Base-by-base conservation (phyloP, 2,329 filamentous ascomycete genomes). In the Curvularia hawaiiensis region DNA sequence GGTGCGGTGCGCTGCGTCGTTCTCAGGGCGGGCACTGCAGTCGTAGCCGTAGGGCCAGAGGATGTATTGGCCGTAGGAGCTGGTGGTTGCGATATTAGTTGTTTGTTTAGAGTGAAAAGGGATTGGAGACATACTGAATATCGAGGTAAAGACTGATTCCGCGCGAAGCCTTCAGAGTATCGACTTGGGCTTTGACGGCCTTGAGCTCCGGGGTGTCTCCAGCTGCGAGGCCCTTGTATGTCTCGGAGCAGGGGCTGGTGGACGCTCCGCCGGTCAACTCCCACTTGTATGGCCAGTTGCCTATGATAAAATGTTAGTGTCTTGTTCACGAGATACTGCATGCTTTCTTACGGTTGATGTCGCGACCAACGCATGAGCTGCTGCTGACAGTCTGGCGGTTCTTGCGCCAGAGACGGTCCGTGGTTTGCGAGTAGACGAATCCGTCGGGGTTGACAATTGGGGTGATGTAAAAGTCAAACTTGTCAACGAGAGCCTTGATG, bases 131-230 rank as follows among this genome's bases (percentile, higher is more conserved):
- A 1, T 83, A 82, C 75, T 89, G 87, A 68, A 83, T 84, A 73
- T 90, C 87, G 38, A 89, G 82, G 68, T 83, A 90, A 1, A 88
- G 78, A 60, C 84, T 81, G 47, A 89, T 78, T 2, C 84, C 83
- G 45, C 80, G 77, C 1, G 69, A 67, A 5, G 69, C 69, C 7
- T 76, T 75, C 24, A 86, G 70, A 18, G 59, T 40, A 44, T 71
- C 65, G 22, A 74, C 64, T 45, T 82, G 80, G 1, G 78, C 72
- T 3, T 77, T 76, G 7, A 89, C 73, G 20, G 65, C 74, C 10
- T 62, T 61, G 55, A 69, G 71, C 62, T 77, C 74, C 16, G 75
- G 71, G 4, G 71, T 56, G 46, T 75, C 73, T n/a, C 67, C 67
- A 1, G 71, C 65, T 10, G 68, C 68, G 16, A 60, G 60, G 40